phyloP scores from a whole-genome alignment of 2,329 filamentous ascomycete species.

The Colletotrichum somersetense region DNA sequence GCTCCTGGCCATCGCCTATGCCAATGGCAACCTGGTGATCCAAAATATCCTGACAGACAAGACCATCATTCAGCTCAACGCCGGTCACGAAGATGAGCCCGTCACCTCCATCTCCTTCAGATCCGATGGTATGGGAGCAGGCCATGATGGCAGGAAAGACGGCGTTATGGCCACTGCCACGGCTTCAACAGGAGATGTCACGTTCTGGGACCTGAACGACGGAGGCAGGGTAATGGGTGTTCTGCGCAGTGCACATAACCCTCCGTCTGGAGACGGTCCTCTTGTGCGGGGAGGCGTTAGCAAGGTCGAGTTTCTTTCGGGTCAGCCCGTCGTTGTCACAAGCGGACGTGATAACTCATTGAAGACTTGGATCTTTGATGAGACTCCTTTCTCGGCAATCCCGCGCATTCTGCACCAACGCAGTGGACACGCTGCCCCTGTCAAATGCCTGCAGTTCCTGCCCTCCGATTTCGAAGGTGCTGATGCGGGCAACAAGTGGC shows the following conservation, averaged over 20 bases:
- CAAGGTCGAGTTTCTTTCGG: constrained; percentile 88
- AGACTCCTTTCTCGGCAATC: constrained; percentile 87
- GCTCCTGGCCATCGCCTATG: constrained; percentile 88
- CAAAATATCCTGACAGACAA: constrained; percentile 87
- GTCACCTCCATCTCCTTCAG: constrained; percentile 91
- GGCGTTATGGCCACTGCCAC: constrained; percentile 96
- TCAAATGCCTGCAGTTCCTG: constrained; percentile 86
- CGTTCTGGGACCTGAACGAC: constrained; percentile 94
- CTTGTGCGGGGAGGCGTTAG: constrained; percentile 82
- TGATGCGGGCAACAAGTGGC: constrained; percentile 91
- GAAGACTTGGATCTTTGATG: constrained; percentile 97
- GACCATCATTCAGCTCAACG: constrained; percentile 75
- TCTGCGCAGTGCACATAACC: constrained; percentile 88
- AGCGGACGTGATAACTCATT: constrained; percentile 94
- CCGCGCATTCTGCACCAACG: constrained; percentile 88
- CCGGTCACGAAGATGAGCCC: constrained; percentile 72
- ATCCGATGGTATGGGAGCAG: constrained; percentile 88
- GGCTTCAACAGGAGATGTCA: constrained; percentile 84
- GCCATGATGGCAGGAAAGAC: constrained; percentile 84
- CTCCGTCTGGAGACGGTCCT: constrained; percentile 68
- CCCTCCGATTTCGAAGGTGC: constrained; percentile 91
- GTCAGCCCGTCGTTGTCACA: constrained; percentile 90
- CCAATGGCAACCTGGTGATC: constrained; percentile 81
- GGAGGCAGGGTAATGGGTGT: constrained; percentile 89
- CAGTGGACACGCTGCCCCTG: constrained; percentile 88